phyloP scores from a whole-genome alignment of 2,329 filamentous ascomycete genomes.

The Zymoseptoria passerinii region DNA sequence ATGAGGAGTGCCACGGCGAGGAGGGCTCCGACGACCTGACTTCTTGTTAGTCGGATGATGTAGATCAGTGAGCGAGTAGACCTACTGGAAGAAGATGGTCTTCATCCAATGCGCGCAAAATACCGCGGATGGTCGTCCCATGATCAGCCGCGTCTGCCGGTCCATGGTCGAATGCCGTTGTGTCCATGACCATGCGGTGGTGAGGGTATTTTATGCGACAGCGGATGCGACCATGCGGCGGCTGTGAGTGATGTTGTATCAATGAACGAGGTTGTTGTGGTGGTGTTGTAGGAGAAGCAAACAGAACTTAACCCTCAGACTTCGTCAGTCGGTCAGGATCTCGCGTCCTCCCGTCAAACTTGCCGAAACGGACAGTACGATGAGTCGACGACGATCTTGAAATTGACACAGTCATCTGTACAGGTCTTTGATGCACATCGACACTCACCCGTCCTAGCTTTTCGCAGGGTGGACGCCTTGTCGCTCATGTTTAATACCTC shows the following conservation, averaged over 20 bases:
- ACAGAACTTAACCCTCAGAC: too few relatives aligned
- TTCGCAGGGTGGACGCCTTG: too few relatives aligned
- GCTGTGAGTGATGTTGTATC: neutral
- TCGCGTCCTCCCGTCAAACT: too few relatives aligned
- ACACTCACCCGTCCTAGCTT: too few relatives aligned
- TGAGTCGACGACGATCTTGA: too few relatives aligned
- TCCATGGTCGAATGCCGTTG: neutral
- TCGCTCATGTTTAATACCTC: too few relatives aligned
- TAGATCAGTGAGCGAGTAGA: neutral
- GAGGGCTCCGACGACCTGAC: constrained; percentile 8
- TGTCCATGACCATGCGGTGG: neutral
- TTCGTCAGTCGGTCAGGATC: too few relatives aligned
- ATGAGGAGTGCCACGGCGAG: constrained; percentile 5
- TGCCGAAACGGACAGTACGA: too few relatives aligned
- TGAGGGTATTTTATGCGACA: neutral
- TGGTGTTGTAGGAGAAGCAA: too few relatives aligned
- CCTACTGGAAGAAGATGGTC: constrained; percentile 7
- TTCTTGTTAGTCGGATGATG: neutral
- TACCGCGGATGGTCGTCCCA: neutral
- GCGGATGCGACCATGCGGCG: neutral
- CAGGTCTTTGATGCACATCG: too few relatives aligned
- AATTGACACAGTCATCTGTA: too few relatives aligned
- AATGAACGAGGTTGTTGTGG: too few relatives aligned
- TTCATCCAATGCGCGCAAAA: neutral
- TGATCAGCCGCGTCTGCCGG: neutral